Conservation (phyloP, 306 rosid genomes). For the Biancaea sappan region DNA sequence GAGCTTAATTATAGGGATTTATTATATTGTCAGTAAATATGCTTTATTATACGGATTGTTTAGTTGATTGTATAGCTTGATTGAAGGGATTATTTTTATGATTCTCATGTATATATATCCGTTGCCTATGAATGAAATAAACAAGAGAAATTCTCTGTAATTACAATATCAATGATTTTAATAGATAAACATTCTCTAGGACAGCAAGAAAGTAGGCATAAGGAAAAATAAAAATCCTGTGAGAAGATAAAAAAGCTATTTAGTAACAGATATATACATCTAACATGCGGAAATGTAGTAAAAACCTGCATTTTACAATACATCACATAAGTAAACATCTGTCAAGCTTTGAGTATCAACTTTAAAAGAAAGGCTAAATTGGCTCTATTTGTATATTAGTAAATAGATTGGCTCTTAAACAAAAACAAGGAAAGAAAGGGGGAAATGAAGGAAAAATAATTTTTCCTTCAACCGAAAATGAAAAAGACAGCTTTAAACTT, state of each 20-base stretch:
- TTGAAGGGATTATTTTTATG: too few relatives aligned
- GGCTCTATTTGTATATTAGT: neutral
- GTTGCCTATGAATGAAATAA: too few relatives aligned
- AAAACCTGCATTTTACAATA: neutral
- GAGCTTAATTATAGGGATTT: too few relatives aligned
- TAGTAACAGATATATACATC: neutral
- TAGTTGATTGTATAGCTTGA: too few relatives aligned
- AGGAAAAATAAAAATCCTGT: neutral
- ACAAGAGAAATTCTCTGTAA: too few relatives aligned
- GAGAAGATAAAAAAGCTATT: neutral
- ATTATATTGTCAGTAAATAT: too few relatives aligned
- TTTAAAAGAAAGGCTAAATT: neutral
- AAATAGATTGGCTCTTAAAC: conserved; percentile 3
- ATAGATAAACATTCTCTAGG: neutral
- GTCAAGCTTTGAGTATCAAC: neutral
- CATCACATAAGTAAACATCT: neutral
- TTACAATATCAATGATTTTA: neutral
- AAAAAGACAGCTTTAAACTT: conserved; percentile 37
- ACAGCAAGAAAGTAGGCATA: neutral
- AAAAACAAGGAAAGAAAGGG: neutral
- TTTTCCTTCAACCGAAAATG: neutral
- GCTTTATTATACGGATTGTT: too few relatives aligned
- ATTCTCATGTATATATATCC: too few relatives aligned
- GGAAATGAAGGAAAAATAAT: neutral
- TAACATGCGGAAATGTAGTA: neutral